phyloP scores from a whole-genome alignment of 768 basidiomycete species.

The Chalciporus piperatus region DNA sequence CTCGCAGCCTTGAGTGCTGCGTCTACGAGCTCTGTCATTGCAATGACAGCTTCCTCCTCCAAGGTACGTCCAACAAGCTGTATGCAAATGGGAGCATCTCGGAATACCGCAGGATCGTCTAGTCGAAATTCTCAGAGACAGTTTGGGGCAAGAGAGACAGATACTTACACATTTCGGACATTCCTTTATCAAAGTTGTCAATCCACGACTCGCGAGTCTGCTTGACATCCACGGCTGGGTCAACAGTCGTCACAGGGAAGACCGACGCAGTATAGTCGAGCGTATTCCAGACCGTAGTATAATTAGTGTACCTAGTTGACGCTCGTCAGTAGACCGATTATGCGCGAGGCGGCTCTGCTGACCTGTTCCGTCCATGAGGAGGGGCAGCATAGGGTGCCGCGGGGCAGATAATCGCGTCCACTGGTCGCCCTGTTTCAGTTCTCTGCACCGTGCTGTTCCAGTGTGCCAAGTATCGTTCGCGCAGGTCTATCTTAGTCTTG shows the following conservation, averaged over 20 bases:
- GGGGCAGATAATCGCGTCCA: slow-evolving; percentile 74
- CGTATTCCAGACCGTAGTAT: slow-evolving; percentile 64
- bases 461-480: slow-evolving; percentile 55
- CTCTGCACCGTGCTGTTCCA: slow-evolving; percentile 52
- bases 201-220: slow-evolving; percentile 46
- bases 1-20: slow-evolving; percentile 40
- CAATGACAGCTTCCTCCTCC: slow-evolving; percentile 75
- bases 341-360: slow-evolving; percentile 12
- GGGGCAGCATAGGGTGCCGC: slow-evolving; percentile 57
- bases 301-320: slow-evolving; percentile 41
- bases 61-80: slow-evolving; percentile 68
- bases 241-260: slow-evolving; percentile 64
- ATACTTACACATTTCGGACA: slow-evolving; percentile 54
- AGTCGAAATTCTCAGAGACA: slow-evolving; percentile 1
- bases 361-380: slow-evolving; percentile 62
- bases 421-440: slow-evolving; percentile 68
- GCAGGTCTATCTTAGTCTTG: slow-evolving; percentile 42
- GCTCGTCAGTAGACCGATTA: neutral
- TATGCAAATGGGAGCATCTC: slow-evolving; percentile 57
- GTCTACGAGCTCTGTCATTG: slow-evolving; percentile 65
- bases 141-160: neutral
- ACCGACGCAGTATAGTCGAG: slow-evolving; percentile 63
- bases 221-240: slow-evolving; percentile 50
- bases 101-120: slow-evolving; percentile 59
- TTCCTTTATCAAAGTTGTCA: slow-evolving; percentile 43